Evolutionary conservation across 768 basidiomycete genomes (phyloP).

Genomic region (Suillus paluster): DNA sequence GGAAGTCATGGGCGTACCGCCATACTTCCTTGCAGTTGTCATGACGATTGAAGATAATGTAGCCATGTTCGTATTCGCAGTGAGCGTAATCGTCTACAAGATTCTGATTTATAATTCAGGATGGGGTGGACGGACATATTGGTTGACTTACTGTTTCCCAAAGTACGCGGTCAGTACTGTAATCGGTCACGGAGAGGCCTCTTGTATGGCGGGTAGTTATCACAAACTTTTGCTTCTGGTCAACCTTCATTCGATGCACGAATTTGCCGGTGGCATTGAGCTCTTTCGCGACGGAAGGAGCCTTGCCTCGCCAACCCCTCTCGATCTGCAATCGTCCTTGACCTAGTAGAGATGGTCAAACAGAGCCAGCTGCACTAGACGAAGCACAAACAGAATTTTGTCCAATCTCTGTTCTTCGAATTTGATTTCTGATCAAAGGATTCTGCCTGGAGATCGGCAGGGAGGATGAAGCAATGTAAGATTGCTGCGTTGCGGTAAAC

Average conservation of each 20-base stretch:
- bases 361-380: conserved; percentile 5
- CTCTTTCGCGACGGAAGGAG: conserved; percentile 42
- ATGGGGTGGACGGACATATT: background rate
- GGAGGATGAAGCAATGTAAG: conserved; percentile 50
- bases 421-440: conserved; percentile 42
- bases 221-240: conserved; percentile 61
- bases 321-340: conserved; percentile 47
- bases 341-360: conserved; percentile 41
- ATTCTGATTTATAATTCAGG: conserved; percentile 15
- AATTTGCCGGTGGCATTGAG: conserved; percentile 37
- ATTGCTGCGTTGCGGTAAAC: conserved; percentile 65
- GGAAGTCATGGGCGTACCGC: conserved; percentile 49
- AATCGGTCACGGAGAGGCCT: conserved; percentile 61
- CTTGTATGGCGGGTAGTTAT: conserved; percentile 60
- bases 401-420: conserved; percentile 53
- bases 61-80: conserved; percentile 75
- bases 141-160: conserved; percentile 48
- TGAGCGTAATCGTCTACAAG: conserved; percentile 52
- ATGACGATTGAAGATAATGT: conserved; percentile 67
- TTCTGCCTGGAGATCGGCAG: conserved; percentile 33
- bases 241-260: conserved; percentile 80
- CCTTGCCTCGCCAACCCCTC: conserved; percentile 59
- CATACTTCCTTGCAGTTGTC: conserved; percentile 71
- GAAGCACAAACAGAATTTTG: conserved; percentile 54
- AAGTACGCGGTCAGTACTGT: conserved; percentile 51